Evolutionary conservation across 2,329 filamentous ascomycete genomes (phyloP).

Genomic region (Beauveria rudraprayagi): DNA sequence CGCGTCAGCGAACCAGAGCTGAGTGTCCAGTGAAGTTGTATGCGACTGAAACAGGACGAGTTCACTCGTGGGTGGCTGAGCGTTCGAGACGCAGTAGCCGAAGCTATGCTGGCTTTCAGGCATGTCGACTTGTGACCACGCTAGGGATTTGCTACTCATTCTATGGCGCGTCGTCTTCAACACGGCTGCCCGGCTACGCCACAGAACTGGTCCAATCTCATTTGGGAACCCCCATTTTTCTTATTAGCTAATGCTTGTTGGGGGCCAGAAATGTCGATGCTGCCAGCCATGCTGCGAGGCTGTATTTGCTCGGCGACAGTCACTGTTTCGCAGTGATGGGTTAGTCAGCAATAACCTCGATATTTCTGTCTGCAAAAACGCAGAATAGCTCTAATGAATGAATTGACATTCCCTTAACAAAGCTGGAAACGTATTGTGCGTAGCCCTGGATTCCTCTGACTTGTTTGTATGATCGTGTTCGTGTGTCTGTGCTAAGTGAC

Average conservation of each 20-base stretch:
- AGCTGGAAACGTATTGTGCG: too few relatives aligned
- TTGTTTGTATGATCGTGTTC: too few relatives aligned
- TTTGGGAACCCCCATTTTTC: not conserved
- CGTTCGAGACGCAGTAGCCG: not conserved
- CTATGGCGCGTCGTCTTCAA: not conserved
- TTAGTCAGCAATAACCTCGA: not conserved
- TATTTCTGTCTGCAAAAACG: conserved; percentile 1
- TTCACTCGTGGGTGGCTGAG: not conserved
- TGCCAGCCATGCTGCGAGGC: not conserved
- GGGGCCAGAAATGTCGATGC: not conserved
- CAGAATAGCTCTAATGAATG: conserved; percentile 8
- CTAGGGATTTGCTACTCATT: not conserved
- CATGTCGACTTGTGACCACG: not conserved
- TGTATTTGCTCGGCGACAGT: not conserved
- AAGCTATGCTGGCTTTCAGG: not conserved
- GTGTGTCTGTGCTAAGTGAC: too few relatives aligned
- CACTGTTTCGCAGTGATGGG: not conserved
- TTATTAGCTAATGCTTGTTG: not conserved
- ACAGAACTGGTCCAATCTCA: not conserved
- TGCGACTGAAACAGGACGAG: not conserved
- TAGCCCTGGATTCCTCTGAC: too few relatives aligned
- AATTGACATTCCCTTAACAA: not conserved
- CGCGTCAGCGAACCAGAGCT: not conserved
- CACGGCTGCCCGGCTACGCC: not conserved
- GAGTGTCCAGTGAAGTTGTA: conserved; percentile 6